Percentiles rank a stretch among this genome's conserved stretches.
phyloP scores from a whole-genome alignment of 176 grass and related monocot species.

The Rhynchospora breviuscula region DNA sequence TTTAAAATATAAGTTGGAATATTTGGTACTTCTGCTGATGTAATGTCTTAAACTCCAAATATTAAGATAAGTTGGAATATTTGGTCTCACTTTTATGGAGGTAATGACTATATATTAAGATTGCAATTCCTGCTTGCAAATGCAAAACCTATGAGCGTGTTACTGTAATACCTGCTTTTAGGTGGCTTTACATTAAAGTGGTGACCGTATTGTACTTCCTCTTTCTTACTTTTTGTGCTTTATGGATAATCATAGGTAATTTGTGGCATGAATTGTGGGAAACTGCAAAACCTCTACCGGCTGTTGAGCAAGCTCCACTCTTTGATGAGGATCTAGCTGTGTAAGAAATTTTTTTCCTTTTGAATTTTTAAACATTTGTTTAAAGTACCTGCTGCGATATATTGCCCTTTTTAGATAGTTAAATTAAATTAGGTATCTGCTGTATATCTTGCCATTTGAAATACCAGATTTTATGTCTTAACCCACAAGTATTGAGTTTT shows the following conservation, averaged over 20 bases:
- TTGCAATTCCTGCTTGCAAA: slow-evolving; percentile 4
- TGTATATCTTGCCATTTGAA: neutral
- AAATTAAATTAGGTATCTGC: neutral
- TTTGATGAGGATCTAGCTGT: slow-evolving; percentile 98
- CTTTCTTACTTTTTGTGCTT: slow-evolving; percentile 5
- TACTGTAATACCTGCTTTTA: slow-evolving; percentile 32
- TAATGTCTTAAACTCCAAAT: neutral
- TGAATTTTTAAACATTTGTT: neutral
- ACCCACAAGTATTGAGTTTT: neutral
- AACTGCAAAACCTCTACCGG: slow-evolving; percentile 76
- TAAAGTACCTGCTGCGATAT: neutral
- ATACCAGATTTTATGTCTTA: neutral
- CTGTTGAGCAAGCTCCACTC: slow-evolving; percentile 84
- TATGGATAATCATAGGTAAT: slow-evolving; percentile 51
- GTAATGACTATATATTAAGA: neutral
- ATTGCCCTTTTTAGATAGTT: neutral
- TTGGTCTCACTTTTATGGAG: neutral
- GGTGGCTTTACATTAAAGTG: neutral
- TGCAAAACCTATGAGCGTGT: slow-evolving; percentile 39
- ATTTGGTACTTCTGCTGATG: neutral
- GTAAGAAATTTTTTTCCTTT: slow-evolving; percentile 43
- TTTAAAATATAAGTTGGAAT: too few species aligned
- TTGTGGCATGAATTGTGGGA: slow-evolving; percentile 96
- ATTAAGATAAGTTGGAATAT: too few species aligned
- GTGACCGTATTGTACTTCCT: neutral